A percentile compares a stretch with the other conserved stretches of the same genome.
Evolutionary conservation across 2,329 filamentous ascomycete species (phyloP).

Genomic region (Penicillium digitatum): DNA sequence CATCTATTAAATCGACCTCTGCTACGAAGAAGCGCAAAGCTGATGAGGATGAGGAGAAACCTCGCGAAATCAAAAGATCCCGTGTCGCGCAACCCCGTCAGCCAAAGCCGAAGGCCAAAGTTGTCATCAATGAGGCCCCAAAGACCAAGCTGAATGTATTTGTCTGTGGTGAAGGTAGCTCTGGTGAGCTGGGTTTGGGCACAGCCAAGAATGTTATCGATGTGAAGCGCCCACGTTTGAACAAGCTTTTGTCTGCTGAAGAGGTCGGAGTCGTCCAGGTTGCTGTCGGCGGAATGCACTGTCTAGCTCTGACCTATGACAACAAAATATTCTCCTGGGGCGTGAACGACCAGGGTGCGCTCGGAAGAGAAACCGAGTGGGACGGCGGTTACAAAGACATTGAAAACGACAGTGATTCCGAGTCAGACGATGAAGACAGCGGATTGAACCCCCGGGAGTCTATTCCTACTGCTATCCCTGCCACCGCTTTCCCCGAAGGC

Average conservation of each 20-base stretch:
- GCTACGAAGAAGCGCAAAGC: slow-evolving; percentile 37
- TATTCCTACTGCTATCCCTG: slow-evolving; percentile 51
- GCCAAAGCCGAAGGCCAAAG: slow-evolving; percentile 33
- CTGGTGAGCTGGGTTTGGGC: slow-evolving; percentile 79
- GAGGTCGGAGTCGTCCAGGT: slow-evolving; percentile 67
- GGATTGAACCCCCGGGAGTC: slow-evolving; percentile 56
- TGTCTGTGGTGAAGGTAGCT: slow-evolving; percentile 74
- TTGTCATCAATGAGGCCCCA: slow-evolving; percentile 61
- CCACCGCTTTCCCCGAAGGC: slow-evolving; percentile 49
- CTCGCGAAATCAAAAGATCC: slow-evolving; percentile 32
- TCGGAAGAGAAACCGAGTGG: slow-evolving; percentile 70
- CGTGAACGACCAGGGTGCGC: slow-evolving; percentile 78
- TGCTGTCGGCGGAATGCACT: slow-evolving; percentile 79
- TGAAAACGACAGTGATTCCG: slow-evolving; percentile 39
- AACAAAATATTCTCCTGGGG: slow-evolving; percentile 83
- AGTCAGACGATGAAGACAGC: slow-evolving; percentile 52
- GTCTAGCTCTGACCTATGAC: slow-evolving; percentile 69
- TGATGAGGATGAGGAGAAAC: slow-evolving; percentile 27
- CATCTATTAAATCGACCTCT: slow-evolving; percentile 14
- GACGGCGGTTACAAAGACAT: slow-evolving; percentile 59
- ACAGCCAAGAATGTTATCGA: slow-evolving; percentile 62
- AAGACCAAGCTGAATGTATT: slow-evolving; percentile 61
- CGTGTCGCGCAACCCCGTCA: slow-evolving; percentile 26
- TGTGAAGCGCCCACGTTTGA: slow-evolving; percentile 70
- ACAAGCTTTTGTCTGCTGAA: slow-evolving; percentile 55